A percentile compares a stretch with the other conserved stretches of the same genome.
Conservation (phyloP, 2,329 filamentous ascomycete genomes). For the Talaromyces sp. region DNA sequence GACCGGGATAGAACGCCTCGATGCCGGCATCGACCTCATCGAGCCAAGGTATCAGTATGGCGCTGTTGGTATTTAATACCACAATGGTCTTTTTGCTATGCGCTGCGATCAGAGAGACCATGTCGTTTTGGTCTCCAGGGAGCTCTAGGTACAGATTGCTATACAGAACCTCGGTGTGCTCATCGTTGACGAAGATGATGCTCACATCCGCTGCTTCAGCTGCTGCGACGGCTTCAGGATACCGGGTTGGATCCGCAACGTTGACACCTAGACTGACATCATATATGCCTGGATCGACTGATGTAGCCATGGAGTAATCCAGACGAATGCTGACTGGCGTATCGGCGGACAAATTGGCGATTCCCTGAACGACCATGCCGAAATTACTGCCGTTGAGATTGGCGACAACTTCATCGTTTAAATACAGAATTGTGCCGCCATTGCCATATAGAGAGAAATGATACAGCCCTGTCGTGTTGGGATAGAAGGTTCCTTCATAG, state of each 20-base stretch:
- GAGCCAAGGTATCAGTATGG: background rate
- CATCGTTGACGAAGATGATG: background rate
- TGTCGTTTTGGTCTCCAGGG: background rate
- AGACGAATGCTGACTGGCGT: background rate
- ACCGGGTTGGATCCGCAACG: background rate
- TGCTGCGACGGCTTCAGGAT: background rate
- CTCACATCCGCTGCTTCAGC: background rate
- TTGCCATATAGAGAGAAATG: background rate
- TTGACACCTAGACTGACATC: background rate
- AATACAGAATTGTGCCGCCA: background rate
- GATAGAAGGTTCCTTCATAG: background rate
- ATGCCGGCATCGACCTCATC: background rate
- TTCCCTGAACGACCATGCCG: background rate
- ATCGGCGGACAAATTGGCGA: background rate
- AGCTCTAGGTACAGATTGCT: background rate
- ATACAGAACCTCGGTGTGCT: background rate
- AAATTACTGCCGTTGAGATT: background rate
- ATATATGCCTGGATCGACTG: background rate
- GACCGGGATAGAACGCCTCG: background rate
- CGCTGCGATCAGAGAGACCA: background rate
- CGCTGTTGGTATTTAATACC: background rate
- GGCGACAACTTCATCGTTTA: background rate
- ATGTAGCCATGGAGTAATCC: background rate
- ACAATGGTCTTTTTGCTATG: background rate
- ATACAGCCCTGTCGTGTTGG: background rate